Base-by-base conservation (phyloP, 495 filamentous ascomycete genomes). In the Daldinia decipiens region DNA sequence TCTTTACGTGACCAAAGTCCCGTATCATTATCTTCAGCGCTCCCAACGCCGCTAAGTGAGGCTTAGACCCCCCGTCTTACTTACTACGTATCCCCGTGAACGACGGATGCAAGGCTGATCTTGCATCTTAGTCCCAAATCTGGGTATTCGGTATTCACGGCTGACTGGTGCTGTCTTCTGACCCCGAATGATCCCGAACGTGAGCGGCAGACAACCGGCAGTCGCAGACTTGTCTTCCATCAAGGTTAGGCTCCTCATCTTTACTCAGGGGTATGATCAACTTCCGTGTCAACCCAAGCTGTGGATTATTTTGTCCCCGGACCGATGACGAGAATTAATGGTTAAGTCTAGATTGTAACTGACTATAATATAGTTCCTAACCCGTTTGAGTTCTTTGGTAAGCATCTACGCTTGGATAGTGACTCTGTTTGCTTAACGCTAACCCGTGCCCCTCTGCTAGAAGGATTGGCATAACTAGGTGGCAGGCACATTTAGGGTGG, bases 81-180 rank as follows among this genome's bases (percentile, higher is more conserved):
- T 43, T 39, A 24, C 21, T 24, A 24, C 21, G 21, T 24, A 24
- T 45, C 31, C 29, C 36, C 27, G 29, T 51, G 26, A 15, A 7
- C 21, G n/a, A 21, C 19, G 38, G 21, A 58, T 52, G 52, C 55
- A 57, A 70, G 67, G 67, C 67, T 70, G 57, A 70, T 65, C 58
- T 51, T 39, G 38, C 60, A 59, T 11, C 26, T 64, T 47, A 43
- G 59, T 29, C 15, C 53, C 29, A 29, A 27, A 56, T 60, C 3
- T 54, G 17, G 27, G 7, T 56, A 51, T 26, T 55, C 67, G 60
- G 60, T 64, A 31, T 61, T 38, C n/a, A 29, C 65, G 65, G 65
- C 65, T 68, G 65, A 57, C 38, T 29, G 17, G 9, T 29, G 15
- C 24, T 36, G 17, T 66, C 63, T 66, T 36, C 59, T 62, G 53